phyloP scores from a whole-genome alignment of 2,329 filamentous ascomycete species.

The Aureobasidium leucospermi region DNA sequence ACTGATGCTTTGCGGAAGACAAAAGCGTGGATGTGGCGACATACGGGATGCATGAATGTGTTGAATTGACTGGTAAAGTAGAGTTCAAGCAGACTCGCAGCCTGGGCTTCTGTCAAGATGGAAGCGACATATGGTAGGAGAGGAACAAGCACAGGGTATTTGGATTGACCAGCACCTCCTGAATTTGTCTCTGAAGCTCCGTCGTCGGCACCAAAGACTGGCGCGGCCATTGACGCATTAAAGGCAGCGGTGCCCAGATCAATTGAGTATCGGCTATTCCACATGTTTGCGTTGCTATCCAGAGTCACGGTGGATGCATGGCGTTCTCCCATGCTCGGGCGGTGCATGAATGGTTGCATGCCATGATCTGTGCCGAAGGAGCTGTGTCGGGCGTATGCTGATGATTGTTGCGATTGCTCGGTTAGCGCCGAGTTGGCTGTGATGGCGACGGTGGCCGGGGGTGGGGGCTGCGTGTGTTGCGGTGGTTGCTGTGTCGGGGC shows the following conservation, averaged over 20 bases:
- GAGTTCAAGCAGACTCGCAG: slow-evolving; percentile 9
- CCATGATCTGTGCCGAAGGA: slow-evolving; percentile 7
- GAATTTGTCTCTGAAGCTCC: slow-evolving; percentile 7
- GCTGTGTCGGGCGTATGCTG: background rate
- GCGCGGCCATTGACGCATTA: slow-evolving; percentile 4
- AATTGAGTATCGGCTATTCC: slow-evolving; percentile 11
- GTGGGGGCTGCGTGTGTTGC: background rate
- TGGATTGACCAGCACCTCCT: background rate
- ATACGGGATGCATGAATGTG: slow-evolving; percentile 13
- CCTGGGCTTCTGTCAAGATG: slow-evolving; percentile 12
- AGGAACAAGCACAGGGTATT: slow-evolving; percentile 11
- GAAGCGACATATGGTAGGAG: slow-evolving; percentile 9
- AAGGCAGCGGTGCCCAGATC: slow-evolving; percentile 4
- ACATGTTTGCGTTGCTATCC: slow-evolving; percentile 8
- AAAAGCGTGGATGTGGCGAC: slow-evolving; percentile 11
- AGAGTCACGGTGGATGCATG: slow-evolving; percentile 11
- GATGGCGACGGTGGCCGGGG: background rate
- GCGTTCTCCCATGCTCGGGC: slow-evolving; percentile 9
- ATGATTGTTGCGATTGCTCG: background rate
- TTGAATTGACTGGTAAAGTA: slow-evolving; percentile 14
- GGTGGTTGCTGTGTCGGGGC: background rate
- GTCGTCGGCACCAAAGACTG: slow-evolving; percentile 3
- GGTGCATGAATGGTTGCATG: slow-evolving; percentile 5
- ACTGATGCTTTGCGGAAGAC: slow-evolving; percentile 11
- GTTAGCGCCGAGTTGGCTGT: background rate